Base-by-base conservation (phyloP, 129 eudicot species). In the Rutidosis leptorrhynchoides region DNA sequence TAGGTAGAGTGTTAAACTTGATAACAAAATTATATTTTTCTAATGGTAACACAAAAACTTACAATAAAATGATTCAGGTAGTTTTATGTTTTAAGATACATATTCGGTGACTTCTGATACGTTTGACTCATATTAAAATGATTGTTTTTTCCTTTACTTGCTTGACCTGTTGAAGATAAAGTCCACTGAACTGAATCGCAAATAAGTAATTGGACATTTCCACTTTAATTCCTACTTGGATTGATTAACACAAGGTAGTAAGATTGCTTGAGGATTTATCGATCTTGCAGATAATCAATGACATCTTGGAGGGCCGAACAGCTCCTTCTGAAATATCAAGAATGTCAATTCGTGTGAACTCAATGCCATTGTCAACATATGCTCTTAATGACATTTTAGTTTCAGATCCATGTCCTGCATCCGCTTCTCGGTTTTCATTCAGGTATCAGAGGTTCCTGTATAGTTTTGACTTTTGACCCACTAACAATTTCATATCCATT, bases 341-440 rank as follows among this genome's bases (percentile, higher is more conserved):
- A 75, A 83, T 93, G 90, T 74, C 93, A 8, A 60, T 93, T 58
- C 16, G 48, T 58, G 74, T 89, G 57, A 93, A 93, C 67, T 85
- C 96, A 55, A 60, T 63, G 43, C 72, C 25, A 35, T 66, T 88
- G 33, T 58, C 91, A 17, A 81, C 82, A 24, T 76, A 67, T 72
- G 95, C 99, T 40, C 90, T 93, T 51, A 93, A 93, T 20, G 99
- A 93, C 63, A 53, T 89, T 42, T 69, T 93, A 57, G 62, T 93
- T 32, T 81, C 95, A 4, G 85, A 93, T 70, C 95, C 96, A 30
- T 82, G 90, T 68, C 99, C 99, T 62, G 96, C 99, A 53, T 64
- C 96, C 51, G 86, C 79, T 48, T 93, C 99, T 70, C 79, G 96
- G 42, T 86, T 89, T 82, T 88, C 99, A 64, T 86, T 88, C 87